Conservation (phyloP, 2,329 filamentous ascomycete genomes). For the Tolypocladium capitatum region DNA sequence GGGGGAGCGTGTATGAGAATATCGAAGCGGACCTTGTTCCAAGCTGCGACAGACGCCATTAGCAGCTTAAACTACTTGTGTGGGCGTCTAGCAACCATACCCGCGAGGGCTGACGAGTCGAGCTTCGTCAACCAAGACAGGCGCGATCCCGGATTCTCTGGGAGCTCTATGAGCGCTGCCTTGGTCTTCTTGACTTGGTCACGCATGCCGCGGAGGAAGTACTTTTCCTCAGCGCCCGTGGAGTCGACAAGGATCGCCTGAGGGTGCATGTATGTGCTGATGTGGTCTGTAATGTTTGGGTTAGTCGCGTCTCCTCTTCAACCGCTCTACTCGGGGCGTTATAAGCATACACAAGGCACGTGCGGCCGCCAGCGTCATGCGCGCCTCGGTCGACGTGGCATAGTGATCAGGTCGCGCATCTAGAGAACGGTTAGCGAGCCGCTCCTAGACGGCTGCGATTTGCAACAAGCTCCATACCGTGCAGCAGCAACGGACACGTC, state of each 20-base stretch:
- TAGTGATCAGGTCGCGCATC: conserved; percentile 68
- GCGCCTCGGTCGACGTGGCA: conserved; percentile 53
- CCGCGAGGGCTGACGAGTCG: conserved; percentile 55
- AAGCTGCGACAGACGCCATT: conserved; percentile 34
- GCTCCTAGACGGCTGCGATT: not conserved
- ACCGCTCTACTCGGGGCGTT: not conserved
- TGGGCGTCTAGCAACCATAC: conserved; percentile 25
- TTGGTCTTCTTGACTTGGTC: conserved; percentile 36
- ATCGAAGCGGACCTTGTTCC: conserved; percentile 68
- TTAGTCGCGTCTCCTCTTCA: not conserved
- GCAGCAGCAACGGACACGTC: conserved; percentile 50
- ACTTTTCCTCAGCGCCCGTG: conserved; percentile 50
- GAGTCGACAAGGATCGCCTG: conserved; percentile 64
- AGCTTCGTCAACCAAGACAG: conserved; percentile 69
- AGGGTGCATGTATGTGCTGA: conserved; percentile 62
- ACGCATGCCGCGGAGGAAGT: conserved; percentile 49
- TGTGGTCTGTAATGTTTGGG: conserved; percentile 31
- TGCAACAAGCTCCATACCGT: conserved; percentile 26
- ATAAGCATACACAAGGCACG: conserved; percentile 46
- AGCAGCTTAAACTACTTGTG: conserved; percentile 1
- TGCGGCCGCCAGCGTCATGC: conserved; percentile 51
- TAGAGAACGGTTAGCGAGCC: conserved; percentile 16
- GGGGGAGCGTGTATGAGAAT: conserved; percentile 69
- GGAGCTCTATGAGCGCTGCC: conserved; percentile 63
- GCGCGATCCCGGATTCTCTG: conserved; percentile 45